These are phyloP conservation scores for Alloteropsis semialata DNA, from an alignment of 176 grass and related monocot genomes.

Conservation along the genomic window DNA sequence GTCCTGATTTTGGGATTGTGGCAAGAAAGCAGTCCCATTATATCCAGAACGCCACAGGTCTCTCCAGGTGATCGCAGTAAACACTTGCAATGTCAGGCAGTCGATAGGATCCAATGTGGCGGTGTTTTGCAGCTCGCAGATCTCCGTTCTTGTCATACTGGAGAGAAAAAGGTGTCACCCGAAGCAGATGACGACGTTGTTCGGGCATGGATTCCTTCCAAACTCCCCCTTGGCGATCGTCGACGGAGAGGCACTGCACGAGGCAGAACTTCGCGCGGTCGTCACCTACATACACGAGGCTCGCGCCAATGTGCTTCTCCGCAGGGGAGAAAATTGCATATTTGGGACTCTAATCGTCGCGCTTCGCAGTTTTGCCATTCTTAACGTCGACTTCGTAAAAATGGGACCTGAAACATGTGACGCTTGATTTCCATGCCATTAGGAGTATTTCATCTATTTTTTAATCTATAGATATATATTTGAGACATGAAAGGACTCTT, in stretches of 20 bases:
- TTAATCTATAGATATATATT: too few relatives aligned
- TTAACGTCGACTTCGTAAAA: too few relatives aligned
- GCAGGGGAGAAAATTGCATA: too few relatives aligned
- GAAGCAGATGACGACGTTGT: background rate
- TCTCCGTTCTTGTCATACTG: background rate
- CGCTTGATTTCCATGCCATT: too few relatives aligned
- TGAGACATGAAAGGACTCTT: too few relatives aligned
- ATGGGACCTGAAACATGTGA: too few relatives aligned
- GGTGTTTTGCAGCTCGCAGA: background rate
- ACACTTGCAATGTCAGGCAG: background rate
- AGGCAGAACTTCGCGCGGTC: background rate
- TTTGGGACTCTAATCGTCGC: too few relatives aligned
- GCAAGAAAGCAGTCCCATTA: too few relatives aligned
- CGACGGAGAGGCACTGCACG: background rate
- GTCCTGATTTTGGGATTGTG: too few relatives aligned
- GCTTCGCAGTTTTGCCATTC: too few relatives aligned
- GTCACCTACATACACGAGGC: background rate
- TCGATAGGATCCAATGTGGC: background rate
- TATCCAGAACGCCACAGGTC: background rate
- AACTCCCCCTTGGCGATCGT: background rate
- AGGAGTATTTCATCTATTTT: too few relatives aligned
- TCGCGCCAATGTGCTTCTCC: background rate
- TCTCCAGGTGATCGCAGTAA: background rate
- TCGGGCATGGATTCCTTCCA: background rate
- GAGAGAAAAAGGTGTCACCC: background rate